Evolutionary conservation across 768 basidiomycete species (phyloP), one percentile per base, ranked within the genome.

Genomic region (Mycena floridula): DNA sequence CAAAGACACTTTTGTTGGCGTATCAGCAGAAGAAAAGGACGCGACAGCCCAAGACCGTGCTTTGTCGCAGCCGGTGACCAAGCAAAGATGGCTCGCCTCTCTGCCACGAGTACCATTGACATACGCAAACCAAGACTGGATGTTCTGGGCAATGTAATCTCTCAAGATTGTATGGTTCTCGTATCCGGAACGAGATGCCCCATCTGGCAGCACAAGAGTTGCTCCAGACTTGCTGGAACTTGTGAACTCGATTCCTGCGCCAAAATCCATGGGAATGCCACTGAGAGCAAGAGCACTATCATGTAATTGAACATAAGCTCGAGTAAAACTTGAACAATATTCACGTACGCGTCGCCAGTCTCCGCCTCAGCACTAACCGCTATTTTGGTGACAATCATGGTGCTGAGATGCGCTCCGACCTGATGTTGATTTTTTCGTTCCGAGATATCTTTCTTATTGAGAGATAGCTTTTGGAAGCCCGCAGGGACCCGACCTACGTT

Each of bases 181-280:
- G 28, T 30, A 30, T 9, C n/a, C 28, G 28, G n/a, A 9, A n/a
- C 28, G 28, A 30, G 28, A 30, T 9, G 28, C 28, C 9, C 28
- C 28, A n/a, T 9, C 28, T 30, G 28, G 28, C 9, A 30, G 28
- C 9, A 30, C 28, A n/a, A 30, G 28, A 30, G 28, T n/a, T 53
- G 47, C 57, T 54, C 45, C 60, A 58, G 52, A 62, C 51, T 15
- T 59, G 53, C 42, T 50, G 49, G 54, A 47, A 44, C 49, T 30
- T n/a, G 9, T 9, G n/a, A 30, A 30, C n/a, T 30, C 28, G n/a
- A 30, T 9, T 30, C 28, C 28, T 30, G 28, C 28, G 28, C 28
- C 28, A 30, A 30, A 9, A n/a, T 30, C 28, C 9, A n/a, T n/a
- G 28, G 28, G 28, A 30, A 30, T 30, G n/a, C 28, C 28, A 9